phyloP scores from a whole-genome alignment of 768 basidiomycete species.

The Floccularia luteovirens region DNA sequence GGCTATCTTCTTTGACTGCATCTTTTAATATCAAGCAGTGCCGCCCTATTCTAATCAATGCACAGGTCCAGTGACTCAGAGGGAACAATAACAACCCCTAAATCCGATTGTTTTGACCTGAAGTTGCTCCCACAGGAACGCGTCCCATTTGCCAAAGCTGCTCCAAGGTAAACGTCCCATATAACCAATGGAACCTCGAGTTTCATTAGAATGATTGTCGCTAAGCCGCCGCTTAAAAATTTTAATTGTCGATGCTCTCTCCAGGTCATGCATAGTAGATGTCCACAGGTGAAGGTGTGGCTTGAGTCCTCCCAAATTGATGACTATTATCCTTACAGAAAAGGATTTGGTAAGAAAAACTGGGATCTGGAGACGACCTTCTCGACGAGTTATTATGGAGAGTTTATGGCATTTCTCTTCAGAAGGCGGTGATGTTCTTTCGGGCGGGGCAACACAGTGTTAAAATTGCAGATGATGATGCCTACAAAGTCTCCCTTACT shows the following conservation, averaged over 20 bases:
- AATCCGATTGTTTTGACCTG: constrained; percentile 29
- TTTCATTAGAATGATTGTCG: constrained; percentile 52
- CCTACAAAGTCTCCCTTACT: constrained; percentile 50
- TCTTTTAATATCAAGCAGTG: constrained; percentile 15
- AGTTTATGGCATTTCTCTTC: constrained; percentile 10
- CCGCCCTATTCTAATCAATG: constrained; percentile 52
- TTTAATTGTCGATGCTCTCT: constrained; percentile 58
- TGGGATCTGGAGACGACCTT: constrained; percentile 43
- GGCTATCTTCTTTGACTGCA: constrained; percentile 8
- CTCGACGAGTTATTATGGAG: constrained; percentile 23
- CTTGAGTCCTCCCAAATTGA: constrained; percentile 49
- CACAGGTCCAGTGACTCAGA: constrained; percentile 56
- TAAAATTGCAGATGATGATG: constrained; percentile 48
- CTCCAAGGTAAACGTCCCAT: constrained; percentile 57
- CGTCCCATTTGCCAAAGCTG: constrained; percentile 46
- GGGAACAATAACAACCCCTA: constrained; percentile 45
- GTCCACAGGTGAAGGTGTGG: constrained; percentile 58
- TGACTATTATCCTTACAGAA: constrained; percentile 49
- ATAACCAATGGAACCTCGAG: constrained; percentile 54
- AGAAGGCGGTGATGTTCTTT: constrained; percentile 5
- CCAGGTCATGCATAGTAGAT: constrained; percentile 46
- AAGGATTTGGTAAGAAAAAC: constrained; percentile 28
- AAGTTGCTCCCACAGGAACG: constrained; percentile 24
- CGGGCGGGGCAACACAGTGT: constrained; percentile 24
- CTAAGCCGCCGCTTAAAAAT: constrained; percentile 55